Evolutionary conservation across 805 yeast species (phyloP).

Genomic region (Brettanomyces anomalus): DNA sequence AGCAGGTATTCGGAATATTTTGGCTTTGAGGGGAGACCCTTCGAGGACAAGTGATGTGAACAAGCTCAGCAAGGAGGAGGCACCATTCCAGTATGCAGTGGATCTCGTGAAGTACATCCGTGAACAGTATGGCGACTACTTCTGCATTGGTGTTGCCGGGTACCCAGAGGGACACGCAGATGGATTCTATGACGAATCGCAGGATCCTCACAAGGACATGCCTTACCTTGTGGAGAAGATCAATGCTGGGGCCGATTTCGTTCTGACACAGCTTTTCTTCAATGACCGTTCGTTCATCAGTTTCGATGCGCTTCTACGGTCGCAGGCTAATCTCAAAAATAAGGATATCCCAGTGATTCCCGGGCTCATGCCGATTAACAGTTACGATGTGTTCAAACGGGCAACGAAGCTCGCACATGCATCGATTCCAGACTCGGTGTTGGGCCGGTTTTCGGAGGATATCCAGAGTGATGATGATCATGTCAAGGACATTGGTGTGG

Average conservation of each 20-base stretch:
- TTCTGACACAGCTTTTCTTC: conserved; percentile 85
- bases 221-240: conserved; percentile 78
- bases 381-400: conserved; percentile 71
- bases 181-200: conserved; percentile 59
- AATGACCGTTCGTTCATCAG: conserved; percentile 69
- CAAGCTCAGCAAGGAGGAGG: conserved; percentile 30
- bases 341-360: conserved; percentile 57
- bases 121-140: conserved; percentile 62
- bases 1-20: conserved; percentile 77
- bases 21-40: conserved; percentile 95
- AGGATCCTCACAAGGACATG: conserved; percentile 59
- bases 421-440: conserved; percentile 53
- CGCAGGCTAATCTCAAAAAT: conserved; percentile 26
- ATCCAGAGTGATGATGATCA: conserved; percentile 66
- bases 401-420: conserved; percentile 90
- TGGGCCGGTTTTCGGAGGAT: conserved; percentile 45
- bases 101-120: conserved; percentile 82
- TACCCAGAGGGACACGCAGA: conserved; percentile 98
- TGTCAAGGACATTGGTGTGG: conserved; percentile 79
- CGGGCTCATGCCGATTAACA: conserved; percentile 87
- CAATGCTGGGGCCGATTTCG: conserved; percentile 90
- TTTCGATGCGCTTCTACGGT: conserved; percentile 49
- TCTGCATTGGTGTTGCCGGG: conserved; percentile 95
- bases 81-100: conserved; percentile 63
- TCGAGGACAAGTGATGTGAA: conserved; percentile 60